Base-by-base conservation (phyloP, 1,284 basidiomycete species). In the Agaricales sp. region DNA sequence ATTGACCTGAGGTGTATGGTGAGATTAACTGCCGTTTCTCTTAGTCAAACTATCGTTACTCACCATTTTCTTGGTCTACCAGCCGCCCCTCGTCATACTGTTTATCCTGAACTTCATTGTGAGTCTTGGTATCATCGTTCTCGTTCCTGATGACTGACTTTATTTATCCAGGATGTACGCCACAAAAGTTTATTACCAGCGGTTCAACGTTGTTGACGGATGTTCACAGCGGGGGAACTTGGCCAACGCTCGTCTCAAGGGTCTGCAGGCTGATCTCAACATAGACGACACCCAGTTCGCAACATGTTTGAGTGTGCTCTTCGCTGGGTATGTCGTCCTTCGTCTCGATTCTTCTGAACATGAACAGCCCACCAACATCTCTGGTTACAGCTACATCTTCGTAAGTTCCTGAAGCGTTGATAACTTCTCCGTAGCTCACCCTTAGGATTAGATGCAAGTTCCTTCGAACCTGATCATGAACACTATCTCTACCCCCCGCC, bases 71-170 rank as follows among this genome's bases (percentile, higher is more conserved):
- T 35, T 2, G 43, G n/a, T n/a, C n/a, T n/a, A n/a, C n/a, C 21
- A 21, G 13, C 18, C 38, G 30, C 39, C 4, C 45, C 21, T 18
- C 18, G 20, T 45, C 16, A 8, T 37, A 50, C 43, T 56, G 16
- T 56, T 56, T 44, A 56, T 56, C 25, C 44, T 56, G 8, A 56
- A 56, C 43, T 56, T 56, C 43, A 45, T 56, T 26, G 55, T 56
- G 47, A 26, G 55, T 48, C 35, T n/a, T n/a, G n/a, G n/a, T n/a
- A n/a, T n/a, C n/a, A 8, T 6, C 18, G 16, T 26, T 41, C 14
- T n/a, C 13, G 4, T 45, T 6, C 13, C 16, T 4, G 2, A 16
- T 14, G 23, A 21, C 43, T 23, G 43, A n/a, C n/a, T n/a, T n/a
- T n/a, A n/a, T n/a, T n/a, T n/a, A n/a, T n/a, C n/a, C n/a, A n/a